Conservation (phyloP, 2,329 filamentous ascomycete genomes). For the Dactylellina drechsleri region DNA sequence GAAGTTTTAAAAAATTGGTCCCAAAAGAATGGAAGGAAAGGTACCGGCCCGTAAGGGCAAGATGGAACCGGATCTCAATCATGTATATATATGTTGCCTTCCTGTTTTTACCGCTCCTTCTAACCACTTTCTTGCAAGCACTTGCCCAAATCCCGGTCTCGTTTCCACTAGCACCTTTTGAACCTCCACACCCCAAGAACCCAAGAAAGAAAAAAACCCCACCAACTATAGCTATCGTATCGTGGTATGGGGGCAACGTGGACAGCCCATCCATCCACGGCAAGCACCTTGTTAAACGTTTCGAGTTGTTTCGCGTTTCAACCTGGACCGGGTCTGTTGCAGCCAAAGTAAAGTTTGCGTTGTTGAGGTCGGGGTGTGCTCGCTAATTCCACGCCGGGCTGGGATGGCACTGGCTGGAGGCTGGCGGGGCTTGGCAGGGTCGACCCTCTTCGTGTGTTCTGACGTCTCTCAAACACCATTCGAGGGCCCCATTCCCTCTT, state of each 20-base stretch:
- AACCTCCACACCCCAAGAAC: too few relatives aligned
- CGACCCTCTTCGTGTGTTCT: slow-evolving; percentile 30
- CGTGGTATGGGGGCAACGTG: too few relatives aligned
- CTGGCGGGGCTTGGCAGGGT: slow-evolving; percentile 6
- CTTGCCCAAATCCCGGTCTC: not conserved
- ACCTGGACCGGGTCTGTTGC: slow-evolving; percentile 34
- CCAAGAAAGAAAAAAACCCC: too few relatives aligned
- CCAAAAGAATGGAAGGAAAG: slow-evolving; percentile 17
- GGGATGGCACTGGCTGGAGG: not conserved
- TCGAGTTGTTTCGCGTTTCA: slow-evolving; percentile 53
- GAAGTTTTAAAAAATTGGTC: not conserved
- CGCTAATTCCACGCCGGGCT: too few relatives aligned
- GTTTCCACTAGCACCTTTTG: not conserved
- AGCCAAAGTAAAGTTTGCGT: not conserved
- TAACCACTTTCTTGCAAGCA: not conserved
- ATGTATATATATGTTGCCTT: slow-evolving; percentile 12
- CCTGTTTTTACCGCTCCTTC: not conserved
- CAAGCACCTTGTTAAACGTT: slow-evolving; percentile 37
- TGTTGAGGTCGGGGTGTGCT: slow-evolving; percentile 5
- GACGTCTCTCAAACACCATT: slow-evolving; percentile 37
- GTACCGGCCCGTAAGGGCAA: slow-evolving; percentile 30
- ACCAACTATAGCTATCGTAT: too few relatives aligned
- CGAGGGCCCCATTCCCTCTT: not conserved
- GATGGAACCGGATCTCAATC: not conserved
- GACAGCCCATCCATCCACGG: not conserved